Base-by-base conservation (phyloP, 495 filamentous ascomycete species). In the Aspergillus nanangensis region DNA sequence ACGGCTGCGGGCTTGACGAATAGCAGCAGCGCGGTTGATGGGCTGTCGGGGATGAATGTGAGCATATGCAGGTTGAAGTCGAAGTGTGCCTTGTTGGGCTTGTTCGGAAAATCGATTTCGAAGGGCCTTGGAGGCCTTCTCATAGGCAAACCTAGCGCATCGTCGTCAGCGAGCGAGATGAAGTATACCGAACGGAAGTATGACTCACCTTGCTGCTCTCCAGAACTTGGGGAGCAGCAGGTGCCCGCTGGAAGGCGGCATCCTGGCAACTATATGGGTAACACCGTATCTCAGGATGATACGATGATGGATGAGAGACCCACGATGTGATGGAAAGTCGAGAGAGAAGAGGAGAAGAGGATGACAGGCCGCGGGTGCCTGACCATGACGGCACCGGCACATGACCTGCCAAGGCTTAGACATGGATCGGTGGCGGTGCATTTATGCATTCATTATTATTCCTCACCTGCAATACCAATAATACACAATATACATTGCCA, bases 1-100 rank as follows among this genome's bases (percentile, higher is more conserved):
- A 55, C 86, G 75, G 48, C 75, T 80, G 55, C 86, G 86, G 50
- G 77, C 73, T 60, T 88, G 85, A 43, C 83, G 83, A 41, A 93
- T 79, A 35, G 78, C 75, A 7, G 88, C 88, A 19, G 72, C 69
- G 4, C 79, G 85, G 57, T 86, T 82, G 56, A 92, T 70, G 17
- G 89, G 86, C 47, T 91, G 87, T 45, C 78, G 74, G 14, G 78
- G 69, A 53, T 66, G 74, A 47, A 69, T 61, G 32, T 78, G 72
- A 42, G 70, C 72, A 62, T 77, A 75, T 33, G 70, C 61, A 36
- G 81, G 71, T 51, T 82, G 72, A 38, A 79, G 57, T 44, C 50
- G 76, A 27, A 65, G 51, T 8, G 59, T 41, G 20, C 55, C 34
- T 31, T 63, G 70, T 31, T 75, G 74, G 11, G 74, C 56, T 18